Conservation (phyloP, 352 stramenopile species). For the Pilasporangium apinafurcum region DNA sequence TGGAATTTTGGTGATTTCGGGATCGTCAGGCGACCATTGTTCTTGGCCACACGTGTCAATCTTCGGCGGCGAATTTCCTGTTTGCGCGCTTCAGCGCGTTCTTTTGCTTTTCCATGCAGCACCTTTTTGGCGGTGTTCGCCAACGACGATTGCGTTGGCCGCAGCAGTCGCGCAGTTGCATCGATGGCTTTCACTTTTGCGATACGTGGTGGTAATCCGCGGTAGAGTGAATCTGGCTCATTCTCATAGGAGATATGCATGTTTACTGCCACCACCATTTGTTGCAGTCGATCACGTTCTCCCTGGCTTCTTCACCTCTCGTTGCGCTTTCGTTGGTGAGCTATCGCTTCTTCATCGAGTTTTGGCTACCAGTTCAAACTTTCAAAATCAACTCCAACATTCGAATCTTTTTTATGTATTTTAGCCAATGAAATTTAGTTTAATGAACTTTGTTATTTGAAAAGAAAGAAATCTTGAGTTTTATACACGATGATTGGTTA, state of each 20-base stretch:
- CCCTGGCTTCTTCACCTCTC: constrained; percentile 4
- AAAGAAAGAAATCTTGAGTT: neutral
- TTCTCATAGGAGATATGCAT: constrained; percentile 7
- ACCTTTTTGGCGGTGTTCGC: constrained; percentile 32
- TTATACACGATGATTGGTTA: no score
- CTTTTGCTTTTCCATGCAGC: constrained; percentile 35
- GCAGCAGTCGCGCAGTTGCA: constrained; percentile 50
- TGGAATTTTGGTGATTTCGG: constrained; percentile 66
- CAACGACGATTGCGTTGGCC: constrained; percentile 49
- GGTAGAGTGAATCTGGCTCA: constrained; percentile 26
- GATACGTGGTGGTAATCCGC: constrained; percentile 30
- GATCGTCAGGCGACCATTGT: constrained; percentile 57
- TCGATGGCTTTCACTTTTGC: constrained; percentile 48
- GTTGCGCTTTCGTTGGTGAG: no score
- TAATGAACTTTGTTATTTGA: neutral
- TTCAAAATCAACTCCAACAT: constrained; percentile 14
- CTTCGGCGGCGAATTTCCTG: constrained; percentile 22
- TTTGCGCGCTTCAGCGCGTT: constrained; percentile 21
- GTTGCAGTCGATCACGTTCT: constrained; percentile 4
- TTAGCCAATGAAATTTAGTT: constrained; percentile 8
- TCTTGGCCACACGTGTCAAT: constrained; percentile 32
- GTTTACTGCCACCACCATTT: neutral
- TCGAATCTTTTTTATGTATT: constrained; percentile 1
- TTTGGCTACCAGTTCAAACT: constrained; percentile 22
- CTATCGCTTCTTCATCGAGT: neutral